phyloP scores from a whole-genome alignment of 495 filamentous ascomycete genomes.

The Hyaloscypha variabilis region DNA sequence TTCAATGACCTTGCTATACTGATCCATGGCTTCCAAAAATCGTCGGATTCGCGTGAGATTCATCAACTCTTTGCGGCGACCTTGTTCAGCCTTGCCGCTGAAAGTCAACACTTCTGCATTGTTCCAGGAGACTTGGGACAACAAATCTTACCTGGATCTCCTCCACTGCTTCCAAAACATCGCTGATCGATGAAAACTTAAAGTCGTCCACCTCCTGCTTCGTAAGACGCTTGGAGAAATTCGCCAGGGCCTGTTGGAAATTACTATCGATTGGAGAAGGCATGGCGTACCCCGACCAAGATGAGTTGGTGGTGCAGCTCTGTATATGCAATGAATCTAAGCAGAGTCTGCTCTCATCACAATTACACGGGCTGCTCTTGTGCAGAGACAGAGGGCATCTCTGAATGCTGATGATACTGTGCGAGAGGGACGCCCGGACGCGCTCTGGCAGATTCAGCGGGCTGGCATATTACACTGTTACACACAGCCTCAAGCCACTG shows the following conservation, averaged over 20 bases:
- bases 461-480: no score
- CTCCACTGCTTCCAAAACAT: slow-evolving; percentile 27
- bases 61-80: slow-evolving; percentile 34
- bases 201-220: slow-evolving; percentile 22
- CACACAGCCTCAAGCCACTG: no score
- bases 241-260: slow-evolving; percentile 19
- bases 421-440: not conserved
- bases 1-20: slow-evolving; percentile 44
- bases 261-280: slow-evolving; percentile 7
- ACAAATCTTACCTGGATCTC: slow-evolving; percentile 32
- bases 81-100: slow-evolving; percentile 29
- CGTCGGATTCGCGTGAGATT: slow-evolving; percentile 39
- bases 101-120: not conserved
- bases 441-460: not conserved
- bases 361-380: not conserved
- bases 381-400: no score
- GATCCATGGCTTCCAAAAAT: slow-evolving; percentile 45
- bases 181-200: slow-evolving; percentile 17
- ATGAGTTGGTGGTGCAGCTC: not conserved
- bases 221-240: slow-evolving; percentile 17
- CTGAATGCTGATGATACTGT: not conserved
- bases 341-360: not conserved
- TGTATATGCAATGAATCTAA: not conserved
- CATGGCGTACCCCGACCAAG: not conserved
- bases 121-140: not conserved